A percentile compares a stretch with the other conserved stretches of the same genome.
Evolutionary conservation across 106 monocot genomes (phyloP).

Genomic region (Dendrobium huoshanense): DNA sequence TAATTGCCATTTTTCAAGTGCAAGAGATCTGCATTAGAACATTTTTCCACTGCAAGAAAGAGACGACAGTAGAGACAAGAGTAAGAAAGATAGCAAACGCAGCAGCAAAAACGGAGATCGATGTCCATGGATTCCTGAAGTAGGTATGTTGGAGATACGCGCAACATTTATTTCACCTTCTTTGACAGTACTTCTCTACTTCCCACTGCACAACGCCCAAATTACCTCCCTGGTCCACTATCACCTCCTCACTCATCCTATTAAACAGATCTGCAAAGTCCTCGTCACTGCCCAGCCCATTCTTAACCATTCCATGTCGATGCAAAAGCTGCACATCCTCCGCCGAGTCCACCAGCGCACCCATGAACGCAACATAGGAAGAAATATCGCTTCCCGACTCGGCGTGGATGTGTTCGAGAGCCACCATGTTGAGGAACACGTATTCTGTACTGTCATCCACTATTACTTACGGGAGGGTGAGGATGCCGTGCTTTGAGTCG

Average conservation of each 20-base stretch:
- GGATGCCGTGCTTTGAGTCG: not conserved
- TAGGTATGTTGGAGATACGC: conserved; percentile 1
- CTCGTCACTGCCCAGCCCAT: conserved; percentile 21
- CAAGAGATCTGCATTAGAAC: not conserved
- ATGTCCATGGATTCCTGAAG: conserved; percentile 7
- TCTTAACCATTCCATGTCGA: conserved; percentile 10
- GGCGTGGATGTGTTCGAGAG: conserved; percentile 21
- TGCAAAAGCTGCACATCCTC: conserved; percentile 10
- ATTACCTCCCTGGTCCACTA: not conserved
- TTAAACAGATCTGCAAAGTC: conserved; percentile 24
- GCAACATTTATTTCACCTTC: not conserved
- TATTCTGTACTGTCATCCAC: conserved; percentile 23
- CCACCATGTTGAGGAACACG: conserved; percentile 26
- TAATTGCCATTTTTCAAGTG: too few species aligned
- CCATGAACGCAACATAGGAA: conserved; percentile 21
- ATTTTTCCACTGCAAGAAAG: not conserved
- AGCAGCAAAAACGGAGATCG: not conserved
- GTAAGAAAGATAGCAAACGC: conserved; percentile 2
- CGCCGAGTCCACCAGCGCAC: conserved; percentile 11
- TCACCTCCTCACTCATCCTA: conserved; percentile 14
- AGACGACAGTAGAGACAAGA: not conserved
- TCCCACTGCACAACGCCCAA: not conserved
- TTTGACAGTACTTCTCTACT: not conserved
- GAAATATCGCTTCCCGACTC: conserved; percentile 7
- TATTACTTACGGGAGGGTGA: conserved; percentile 5